Conservation (phyloP, 202 grass and related monocot species). For the Tripidium arundinaceum region DNA sequence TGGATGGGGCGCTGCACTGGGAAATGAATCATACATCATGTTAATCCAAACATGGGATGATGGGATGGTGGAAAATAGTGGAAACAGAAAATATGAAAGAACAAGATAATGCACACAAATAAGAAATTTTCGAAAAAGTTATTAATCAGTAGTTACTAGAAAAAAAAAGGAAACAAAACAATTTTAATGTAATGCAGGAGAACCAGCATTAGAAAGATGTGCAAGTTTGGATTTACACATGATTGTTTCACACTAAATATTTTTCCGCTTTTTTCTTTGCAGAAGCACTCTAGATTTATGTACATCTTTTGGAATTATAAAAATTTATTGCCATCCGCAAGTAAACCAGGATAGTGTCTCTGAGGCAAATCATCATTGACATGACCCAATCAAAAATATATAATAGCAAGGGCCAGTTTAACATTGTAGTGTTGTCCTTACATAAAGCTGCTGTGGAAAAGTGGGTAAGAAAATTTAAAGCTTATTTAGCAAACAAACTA, state of each 20-base stretch:
- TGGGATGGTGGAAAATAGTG: conserved; percentile 9
- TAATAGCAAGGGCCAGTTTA: background rate
- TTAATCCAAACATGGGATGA: conserved; percentile 21
- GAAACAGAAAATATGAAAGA: background rate
- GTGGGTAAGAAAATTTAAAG: background rate
- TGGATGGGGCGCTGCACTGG: conserved; percentile 84
- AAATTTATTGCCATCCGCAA: background rate
- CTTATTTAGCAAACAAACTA: background rate
- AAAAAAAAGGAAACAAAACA: background rate
- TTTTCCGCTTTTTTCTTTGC: background rate
- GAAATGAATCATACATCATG: conserved; percentile 33
- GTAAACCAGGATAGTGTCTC: too few relatives aligned
- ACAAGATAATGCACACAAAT: background rate
- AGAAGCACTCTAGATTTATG: background rate
- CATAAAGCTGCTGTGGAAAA: background rate
- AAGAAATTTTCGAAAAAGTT: background rate
- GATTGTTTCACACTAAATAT: background rate
- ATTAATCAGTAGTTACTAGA: background rate
- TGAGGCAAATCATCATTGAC: background rate
- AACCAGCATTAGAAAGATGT: background rate
- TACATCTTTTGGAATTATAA: background rate
- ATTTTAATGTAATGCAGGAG: background rate
- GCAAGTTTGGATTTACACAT: background rate
- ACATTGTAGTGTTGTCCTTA: too few relatives aligned
- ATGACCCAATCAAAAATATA: background rate